phyloP scores from a whole-genome alignment of 108 stramenopile species.

The Cyclotella cryptica region DNA sequence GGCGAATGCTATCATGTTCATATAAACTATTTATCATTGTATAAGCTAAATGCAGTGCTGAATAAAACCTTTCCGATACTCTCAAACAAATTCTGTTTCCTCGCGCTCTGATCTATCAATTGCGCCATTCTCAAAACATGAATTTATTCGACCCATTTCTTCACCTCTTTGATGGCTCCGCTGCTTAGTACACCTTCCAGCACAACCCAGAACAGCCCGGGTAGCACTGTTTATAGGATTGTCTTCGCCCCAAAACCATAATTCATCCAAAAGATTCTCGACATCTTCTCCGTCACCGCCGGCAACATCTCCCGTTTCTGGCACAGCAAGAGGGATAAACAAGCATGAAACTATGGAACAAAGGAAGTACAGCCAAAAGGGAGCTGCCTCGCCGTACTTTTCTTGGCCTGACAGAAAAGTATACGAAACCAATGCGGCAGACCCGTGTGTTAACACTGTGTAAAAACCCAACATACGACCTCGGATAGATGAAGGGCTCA shows the following conservation, averaged over 20 bases:
- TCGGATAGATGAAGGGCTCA: conserved; percentile 60
- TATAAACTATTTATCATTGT: too few species aligned
- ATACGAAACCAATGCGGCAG: conserved; percentile 50
- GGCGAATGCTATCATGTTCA: too few species aligned
- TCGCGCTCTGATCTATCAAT: conserved; percentile 2
- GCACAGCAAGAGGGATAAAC: conserved; percentile 48
- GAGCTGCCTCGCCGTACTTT: conserved; percentile 41
- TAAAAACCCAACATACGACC: conserved; percentile 62
- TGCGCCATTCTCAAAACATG: conserved; percentile 40
- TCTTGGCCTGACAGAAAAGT: conserved; percentile 55
- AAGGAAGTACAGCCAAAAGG: conserved; percentile 54
- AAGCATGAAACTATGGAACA: conserved; percentile 37
- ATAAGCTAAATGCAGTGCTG: neutral
- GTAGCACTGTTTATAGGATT: conserved; percentile 22
- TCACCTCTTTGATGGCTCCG: conserved; percentile 14
- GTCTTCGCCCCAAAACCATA: conserved; percentile 48
- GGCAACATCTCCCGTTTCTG: conserved; percentile 52
- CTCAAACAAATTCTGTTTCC: conserved; percentile 10
- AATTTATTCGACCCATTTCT: conserved; percentile 52
- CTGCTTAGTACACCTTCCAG: conserved; percentile 10
- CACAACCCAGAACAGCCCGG: conserved; percentile 12
- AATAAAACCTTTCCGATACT: neutral
- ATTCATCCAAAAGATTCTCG: conserved; percentile 46
- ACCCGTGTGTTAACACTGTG: conserved; percentile 48
- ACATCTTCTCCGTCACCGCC: conserved; percentile 49